phyloP scores from a whole-genome alignment of 495 filamentous ascomycete genomes.

The Podospora appendiculata region DNA sequence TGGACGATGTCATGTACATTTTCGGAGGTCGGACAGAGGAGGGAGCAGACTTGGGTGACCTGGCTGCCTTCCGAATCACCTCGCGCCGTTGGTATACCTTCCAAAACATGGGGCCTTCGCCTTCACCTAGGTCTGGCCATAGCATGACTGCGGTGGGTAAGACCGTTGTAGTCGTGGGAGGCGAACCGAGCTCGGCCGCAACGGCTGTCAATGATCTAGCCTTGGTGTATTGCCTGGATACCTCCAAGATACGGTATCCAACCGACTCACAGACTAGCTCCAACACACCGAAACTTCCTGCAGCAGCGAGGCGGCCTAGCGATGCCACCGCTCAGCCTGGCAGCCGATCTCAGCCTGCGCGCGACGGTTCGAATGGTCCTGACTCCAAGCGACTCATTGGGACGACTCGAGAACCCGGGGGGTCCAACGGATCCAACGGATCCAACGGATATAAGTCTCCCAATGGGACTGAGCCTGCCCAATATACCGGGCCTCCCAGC shows the following conservation, averaged over 20 bases:
- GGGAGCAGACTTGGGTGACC: conserved; percentile 82
- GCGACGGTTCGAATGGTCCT: conserved; percentile 54
- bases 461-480: conserved; percentile 25
- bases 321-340: conserved; percentile 20
- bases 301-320: conserved; percentile 32
- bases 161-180: conserved; percentile 83
- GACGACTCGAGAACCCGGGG: conserved; percentile 46
- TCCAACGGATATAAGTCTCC: conserved; percentile 26
- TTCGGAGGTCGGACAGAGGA: conserved; percentile 96
- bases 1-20: conserved; percentile 98
- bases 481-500: conserved; percentile 19
- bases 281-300: conserved; percentile 21
- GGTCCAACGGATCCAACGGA: conserved; percentile 42
- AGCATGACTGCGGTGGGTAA: conserved; percentile 95
- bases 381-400: conserved; percentile 50
- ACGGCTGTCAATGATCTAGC: conserved; percentile 75
- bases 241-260: conserved; percentile 90
- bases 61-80: conserved; percentile 90
- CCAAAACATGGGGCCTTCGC: conserved; percentile 98
- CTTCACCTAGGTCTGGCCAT: conserved; percentile 88
- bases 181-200: conserved; percentile 84
- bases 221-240: conserved; percentile 87
- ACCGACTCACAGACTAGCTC: conserved; percentile 58
- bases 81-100: conserved; percentile 97
- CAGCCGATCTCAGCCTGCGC: conserved; percentile 39